Conservation (phyloP, 345 rosid genomes). For the Salix udensis region DNA sequence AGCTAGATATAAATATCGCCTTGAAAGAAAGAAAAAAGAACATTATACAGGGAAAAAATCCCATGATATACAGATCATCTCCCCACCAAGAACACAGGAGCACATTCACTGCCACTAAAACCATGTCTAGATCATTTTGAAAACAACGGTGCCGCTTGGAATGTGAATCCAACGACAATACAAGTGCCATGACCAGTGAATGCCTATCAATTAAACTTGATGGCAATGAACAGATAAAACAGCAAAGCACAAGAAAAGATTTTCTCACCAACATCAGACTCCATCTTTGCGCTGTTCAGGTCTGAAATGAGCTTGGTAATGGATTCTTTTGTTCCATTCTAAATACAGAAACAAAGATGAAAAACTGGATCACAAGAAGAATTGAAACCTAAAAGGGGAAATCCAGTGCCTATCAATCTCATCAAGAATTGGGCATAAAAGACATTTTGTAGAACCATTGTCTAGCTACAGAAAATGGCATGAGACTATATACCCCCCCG, state of each 20-base stretch:
- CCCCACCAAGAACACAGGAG: background rate
- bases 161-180: background rate
- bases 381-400: slow-evolving; percentile 8
- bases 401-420: background rate
- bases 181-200: background rate
- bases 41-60: background rate
- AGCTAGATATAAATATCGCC: background rate
- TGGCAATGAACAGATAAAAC: background rate
- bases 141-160: background rate
- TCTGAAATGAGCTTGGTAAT: slow-evolving; percentile 86
- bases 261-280: slow-evolving; percentile 80
- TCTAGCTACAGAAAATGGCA: background rate
- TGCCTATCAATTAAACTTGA: background rate
- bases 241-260: background rate
- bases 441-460: background rate
- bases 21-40: background rate
- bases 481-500: background rate
- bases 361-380: slow-evolving; percentile 4
- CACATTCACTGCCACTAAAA: background rate
- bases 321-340: slow-evolving; percentile 96
- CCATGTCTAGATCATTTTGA: background rate
- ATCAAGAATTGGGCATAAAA: background rate
- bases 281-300: slow-evolving; percentile 75
- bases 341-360: slow-evolving; percentile 5
- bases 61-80: background rate